Evolutionary conservation across 2,329 filamentous ascomycete species (phyloP).

Genomic region (Chrysoporthe deuterocubensis): DNA sequence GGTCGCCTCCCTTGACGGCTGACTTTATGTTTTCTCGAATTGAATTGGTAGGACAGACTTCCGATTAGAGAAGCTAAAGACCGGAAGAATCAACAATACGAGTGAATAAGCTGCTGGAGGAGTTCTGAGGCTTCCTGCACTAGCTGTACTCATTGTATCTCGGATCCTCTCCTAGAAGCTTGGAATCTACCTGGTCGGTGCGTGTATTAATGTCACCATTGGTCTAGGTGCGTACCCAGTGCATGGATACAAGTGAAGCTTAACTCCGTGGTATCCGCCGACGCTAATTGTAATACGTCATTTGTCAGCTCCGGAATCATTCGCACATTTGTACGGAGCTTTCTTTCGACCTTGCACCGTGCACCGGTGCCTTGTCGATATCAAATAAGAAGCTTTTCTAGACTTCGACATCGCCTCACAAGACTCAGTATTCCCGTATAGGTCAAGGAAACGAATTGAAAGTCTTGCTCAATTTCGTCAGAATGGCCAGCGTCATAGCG

Average conservation of each 20-base stretch:
- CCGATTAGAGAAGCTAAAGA: no score
- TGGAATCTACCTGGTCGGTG: no score
- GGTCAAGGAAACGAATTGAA: not conserved
- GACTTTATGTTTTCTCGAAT: not conserved
- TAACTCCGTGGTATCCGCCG: constrained; percentile 1
- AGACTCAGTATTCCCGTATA: not conserved
- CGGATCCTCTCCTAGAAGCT: no score
- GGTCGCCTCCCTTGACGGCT: not conserved
- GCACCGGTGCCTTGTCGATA: not conserved
- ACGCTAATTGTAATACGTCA: constrained; percentile 1
- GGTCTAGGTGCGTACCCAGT: not conserved
- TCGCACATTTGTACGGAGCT: constrained; percentile 4
- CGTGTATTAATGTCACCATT: no score
- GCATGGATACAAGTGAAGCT: not conserved
- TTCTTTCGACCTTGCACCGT: not conserved
- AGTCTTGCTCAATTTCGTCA: not conserved
- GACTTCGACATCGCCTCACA: not conserved
- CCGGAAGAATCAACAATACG: no score
- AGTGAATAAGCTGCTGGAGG: no score
- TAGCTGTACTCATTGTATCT: no score
- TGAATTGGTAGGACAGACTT: no score
- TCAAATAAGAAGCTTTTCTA: not conserved
- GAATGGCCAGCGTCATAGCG: constrained; percentile 34
- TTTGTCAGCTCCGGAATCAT: constrained; percentile 4
- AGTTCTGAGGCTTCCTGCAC: no score